Conservation (phyloP, 2,329 filamentous ascomycete species). For the Aspergillus clavatus region DNA sequence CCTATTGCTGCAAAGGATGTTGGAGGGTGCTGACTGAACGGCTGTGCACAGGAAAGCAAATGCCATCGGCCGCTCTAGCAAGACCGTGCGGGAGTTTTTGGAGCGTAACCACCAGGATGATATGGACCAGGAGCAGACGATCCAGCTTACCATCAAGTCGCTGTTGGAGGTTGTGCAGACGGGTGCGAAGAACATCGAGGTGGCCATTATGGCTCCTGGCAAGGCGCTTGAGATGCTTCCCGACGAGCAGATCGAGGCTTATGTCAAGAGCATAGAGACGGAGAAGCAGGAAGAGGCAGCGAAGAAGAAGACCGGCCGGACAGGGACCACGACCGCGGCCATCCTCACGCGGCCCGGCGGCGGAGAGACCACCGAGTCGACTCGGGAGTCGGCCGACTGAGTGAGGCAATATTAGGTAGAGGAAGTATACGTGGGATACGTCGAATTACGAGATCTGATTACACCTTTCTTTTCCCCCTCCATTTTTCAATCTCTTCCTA, state of each 20-base stretch:
- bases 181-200: constrained; percentile 99
- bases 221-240: constrained; percentile 90
- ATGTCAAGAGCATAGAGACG: constrained; percentile 97
- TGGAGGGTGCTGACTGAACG: constrained; percentile 14
- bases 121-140: constrained; percentile 93
- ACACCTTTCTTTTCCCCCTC: constrained; percentile 10
- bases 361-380: constrained; percentile 27
- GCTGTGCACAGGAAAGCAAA: constrained; percentile 79
- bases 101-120: constrained; percentile 98
- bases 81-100: constrained; percentile 97
- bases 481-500: too few relatives aligned
- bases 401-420: constrained; percentile 10
- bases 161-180: constrained; percentile 97
- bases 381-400: constrained; percentile 18
- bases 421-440: constrained; percentile 8
- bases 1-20: background rate
- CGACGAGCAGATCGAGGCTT: constrained; percentile 91
- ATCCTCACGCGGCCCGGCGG: constrained; percentile 62
- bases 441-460: constrained; percentile 21
- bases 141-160: constrained; percentile 96
- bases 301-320: constrained; percentile 80
- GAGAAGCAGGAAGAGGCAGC: constrained; percentile 99
- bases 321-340: constrained; percentile 51
- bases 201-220: constrained; percentile 93
- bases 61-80: constrained; percentile 95